Conservation (phyloP, 2,329 filamentous ascomycete species). For the Sclerotinia trifoliorum region DNA sequence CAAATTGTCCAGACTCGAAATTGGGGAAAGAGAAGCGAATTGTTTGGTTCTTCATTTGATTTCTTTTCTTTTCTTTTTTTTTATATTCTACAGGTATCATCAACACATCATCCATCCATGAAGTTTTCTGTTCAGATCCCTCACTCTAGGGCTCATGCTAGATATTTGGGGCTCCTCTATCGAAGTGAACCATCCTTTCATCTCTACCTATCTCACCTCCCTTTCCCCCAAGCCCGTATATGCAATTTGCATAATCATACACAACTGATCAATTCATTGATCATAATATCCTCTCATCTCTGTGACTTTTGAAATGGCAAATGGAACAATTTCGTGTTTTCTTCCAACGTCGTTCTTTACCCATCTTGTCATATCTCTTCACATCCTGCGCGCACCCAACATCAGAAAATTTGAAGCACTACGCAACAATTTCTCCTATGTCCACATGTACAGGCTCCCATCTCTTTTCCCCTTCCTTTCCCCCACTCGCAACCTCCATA, state of each 20-base stretch:
- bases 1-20: neutral
- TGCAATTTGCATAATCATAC: constrained; percentile 30
- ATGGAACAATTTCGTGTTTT: neutral
- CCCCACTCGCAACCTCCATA: constrained; percentile 49
- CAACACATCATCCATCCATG: constrained; percentile 35
- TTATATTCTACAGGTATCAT: constrained; percentile 37
- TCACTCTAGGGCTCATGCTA: constrained; percentile 1
- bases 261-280: constrained; percentile 26
- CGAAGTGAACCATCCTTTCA: neutral
- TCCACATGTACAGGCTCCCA: constrained; percentile 59
- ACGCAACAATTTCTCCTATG: constrained; percentile 53
- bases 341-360: constrained; percentile 18
- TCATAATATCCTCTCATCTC: constrained; percentile 7
- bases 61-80: constrained; percentile 15
- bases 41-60: constrained; percentile 26
- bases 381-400: constrained; percentile 3
- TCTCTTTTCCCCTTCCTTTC: constrained; percentile 39
- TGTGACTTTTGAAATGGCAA: neutral
- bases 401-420: neutral
- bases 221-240: neutral
- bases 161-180: neutral
- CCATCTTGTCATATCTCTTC: neutral
- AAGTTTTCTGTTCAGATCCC: constrained; percentile 15
- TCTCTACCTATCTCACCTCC: neutral
- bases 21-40: constrained; percentile 24